Percentiles rank a stretch among this genome's conserved stretches.
Evolutionary conservation across 73 alveolate species (phyloP).

Genomic region (Tetrahymena borealis): DNA sequence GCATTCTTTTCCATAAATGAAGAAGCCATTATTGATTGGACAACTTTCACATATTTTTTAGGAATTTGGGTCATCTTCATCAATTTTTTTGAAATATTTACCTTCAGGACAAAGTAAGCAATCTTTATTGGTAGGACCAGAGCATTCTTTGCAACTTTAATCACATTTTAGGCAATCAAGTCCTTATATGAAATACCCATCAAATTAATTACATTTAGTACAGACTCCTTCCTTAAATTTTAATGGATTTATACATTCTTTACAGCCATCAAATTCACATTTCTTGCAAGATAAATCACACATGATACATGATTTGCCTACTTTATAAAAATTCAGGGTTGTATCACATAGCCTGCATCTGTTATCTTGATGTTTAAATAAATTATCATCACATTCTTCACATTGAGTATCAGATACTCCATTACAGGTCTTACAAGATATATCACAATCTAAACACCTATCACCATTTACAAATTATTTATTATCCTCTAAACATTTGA

Average conservation of each 20-base stretch:
- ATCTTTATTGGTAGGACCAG: neutral
- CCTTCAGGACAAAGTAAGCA: neutral
- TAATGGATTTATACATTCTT: neutral
- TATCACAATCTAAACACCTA: neutral
- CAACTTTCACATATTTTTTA: neutral
- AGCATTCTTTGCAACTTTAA: neutral
- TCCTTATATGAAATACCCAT: neutral
- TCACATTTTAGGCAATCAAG: neutral
- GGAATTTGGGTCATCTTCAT: neutral
- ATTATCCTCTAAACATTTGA: neutral
- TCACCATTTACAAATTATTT: neutral
- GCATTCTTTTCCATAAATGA: neutral
- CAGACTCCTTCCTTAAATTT: neutral
- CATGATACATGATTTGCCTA: neutral
- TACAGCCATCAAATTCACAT: neutral
- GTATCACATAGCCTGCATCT: neutral
- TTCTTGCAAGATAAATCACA: neutral
- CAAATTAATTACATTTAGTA: neutral
- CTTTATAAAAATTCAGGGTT: neutral
- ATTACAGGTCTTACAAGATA: neutral
- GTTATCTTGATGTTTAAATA: neutral
- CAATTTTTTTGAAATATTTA: neutral
- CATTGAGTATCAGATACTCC: neutral
- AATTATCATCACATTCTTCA: neutral
- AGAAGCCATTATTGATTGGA: neutral